These are phyloP conservation scores for Lolium rigidum DNA, from an alignment of 176 grass and related monocot genomes.

Conservation along the genomic window DNA sequence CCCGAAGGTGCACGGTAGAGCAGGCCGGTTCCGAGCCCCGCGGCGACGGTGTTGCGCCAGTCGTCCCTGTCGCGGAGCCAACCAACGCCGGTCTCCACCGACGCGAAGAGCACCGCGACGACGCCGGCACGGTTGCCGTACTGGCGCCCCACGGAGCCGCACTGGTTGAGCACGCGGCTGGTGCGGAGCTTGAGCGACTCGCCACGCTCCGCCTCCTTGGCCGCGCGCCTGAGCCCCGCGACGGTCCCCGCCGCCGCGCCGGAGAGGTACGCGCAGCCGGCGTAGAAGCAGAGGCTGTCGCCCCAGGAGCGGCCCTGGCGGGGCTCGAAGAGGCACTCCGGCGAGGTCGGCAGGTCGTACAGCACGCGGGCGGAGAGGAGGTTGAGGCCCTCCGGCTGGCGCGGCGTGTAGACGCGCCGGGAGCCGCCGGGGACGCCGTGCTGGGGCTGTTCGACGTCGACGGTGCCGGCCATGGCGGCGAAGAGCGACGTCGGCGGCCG, in stretches of 20 bases:
- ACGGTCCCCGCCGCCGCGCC: conserved; percentile 41
- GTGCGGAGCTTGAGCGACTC: conserved; percentile 70
- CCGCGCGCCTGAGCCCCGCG: conserved; percentile 52
- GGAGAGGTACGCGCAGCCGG: conserved; percentile 55
- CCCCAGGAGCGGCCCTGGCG: conserved; percentile 48
- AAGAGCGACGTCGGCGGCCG: background rate
- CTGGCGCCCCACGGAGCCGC: conserved; percentile 62
- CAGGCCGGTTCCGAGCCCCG: conserved; percentile 60
- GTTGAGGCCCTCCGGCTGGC: conserved; percentile 50
- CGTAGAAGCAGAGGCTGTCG: conserved; percentile 62
- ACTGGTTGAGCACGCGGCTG: conserved; percentile 73
- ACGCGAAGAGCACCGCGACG: conserved; percentile 62
- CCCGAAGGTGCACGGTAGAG: conserved; percentile 54
- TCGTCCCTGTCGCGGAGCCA: conserved; percentile 60
- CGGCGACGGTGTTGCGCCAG: conserved; percentile 77
- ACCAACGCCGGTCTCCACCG: conserved; percentile 58
- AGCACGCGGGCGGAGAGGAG: conserved; percentile 43
- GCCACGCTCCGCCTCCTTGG: conserved; percentile 51
- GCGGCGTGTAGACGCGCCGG: conserved; percentile 52
- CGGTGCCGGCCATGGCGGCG: conserved; percentile 40
- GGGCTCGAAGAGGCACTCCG: conserved; percentile 74
- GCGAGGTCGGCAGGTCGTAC: conserved; percentile 84
- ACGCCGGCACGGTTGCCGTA: conserved; percentile 64
- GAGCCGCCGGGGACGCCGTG: background rate
- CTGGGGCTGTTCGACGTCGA: background rate